phyloP scores from a whole-genome alignment of 164 flowering plant genomes.

The Cinnamomum micranthum region DNA sequence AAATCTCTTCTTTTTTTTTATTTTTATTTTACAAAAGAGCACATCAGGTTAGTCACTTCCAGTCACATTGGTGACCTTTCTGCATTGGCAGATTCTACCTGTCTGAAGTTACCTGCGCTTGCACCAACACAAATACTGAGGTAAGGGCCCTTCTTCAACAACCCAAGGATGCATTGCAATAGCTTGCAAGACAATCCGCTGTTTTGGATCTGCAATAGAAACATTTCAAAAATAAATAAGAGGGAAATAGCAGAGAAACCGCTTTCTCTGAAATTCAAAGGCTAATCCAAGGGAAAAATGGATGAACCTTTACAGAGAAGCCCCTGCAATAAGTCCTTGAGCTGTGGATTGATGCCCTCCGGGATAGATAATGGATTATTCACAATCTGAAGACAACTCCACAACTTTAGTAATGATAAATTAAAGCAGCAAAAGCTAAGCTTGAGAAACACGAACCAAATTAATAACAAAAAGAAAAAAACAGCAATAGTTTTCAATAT shows the following conservation, averaged over 20 bases:
- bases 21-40: neutral
- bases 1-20: neutral
- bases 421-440: neutral
- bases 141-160: constrained; percentile 52
- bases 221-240: neutral
- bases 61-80: neutral
- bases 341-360: constrained; percentile 44
- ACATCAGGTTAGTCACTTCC: neutral
- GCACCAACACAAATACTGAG: constrained; percentile 74
- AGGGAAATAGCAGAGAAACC: neutral
- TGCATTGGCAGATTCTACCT: neutral
- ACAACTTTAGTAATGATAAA: neutral
- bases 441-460: neutral
- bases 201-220: constrained; percentile 53
- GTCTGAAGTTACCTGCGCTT: constrained; percentile 17
- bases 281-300: neutral
- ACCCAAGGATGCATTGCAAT: constrained; percentile 80
- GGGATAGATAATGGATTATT: constrained; percentile 58
- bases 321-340: constrained; percentile 63
- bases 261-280: neutral
- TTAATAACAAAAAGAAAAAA: no score
- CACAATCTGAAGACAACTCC: constrained; percentile 53
- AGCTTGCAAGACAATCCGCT: constrained; percentile 52
- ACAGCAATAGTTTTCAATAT: no score
- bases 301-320: constrained; percentile 79